Evolutionary conservation across 1,284 basidiomycete species (phyloP).

Genomic region (Apiotrichum laibachii): DNA sequence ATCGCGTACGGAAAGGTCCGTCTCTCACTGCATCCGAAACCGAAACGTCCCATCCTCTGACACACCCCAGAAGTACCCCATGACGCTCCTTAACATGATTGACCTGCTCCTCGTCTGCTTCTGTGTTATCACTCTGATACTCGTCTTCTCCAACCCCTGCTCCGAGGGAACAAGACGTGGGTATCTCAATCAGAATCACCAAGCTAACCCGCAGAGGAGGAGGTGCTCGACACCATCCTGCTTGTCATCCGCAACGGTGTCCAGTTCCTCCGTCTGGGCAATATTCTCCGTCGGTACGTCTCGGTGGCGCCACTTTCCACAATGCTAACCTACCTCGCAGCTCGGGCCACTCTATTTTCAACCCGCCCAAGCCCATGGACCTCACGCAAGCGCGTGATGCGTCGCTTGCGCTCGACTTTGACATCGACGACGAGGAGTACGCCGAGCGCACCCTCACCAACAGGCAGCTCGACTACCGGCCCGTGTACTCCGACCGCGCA

Average conservation of each 20-base stretch:
- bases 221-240: slow-evolving; percentile 82
- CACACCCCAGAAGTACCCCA: slow-evolving; percentile 81
- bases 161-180: slow-evolving; percentile 43
- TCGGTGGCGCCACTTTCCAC: background rate
- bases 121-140: slow-evolving; percentile 78
- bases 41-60: background rate
- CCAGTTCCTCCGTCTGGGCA: slow-evolving; percentile 82
- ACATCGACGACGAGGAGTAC: slow-evolving; percentile 61
- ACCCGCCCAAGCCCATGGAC: slow-evolving; percentile 86
- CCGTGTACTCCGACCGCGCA: slow-evolving; percentile 29
- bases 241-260: slow-evolving; percentile 85
- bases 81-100: slow-evolving; percentile 81
- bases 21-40: background rate
- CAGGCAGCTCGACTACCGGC: slow-evolving; percentile 23
- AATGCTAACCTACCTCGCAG: slow-evolving; percentile 51
- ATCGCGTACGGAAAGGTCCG: slow-evolving; percentile 80
- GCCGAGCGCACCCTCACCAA: slow-evolving; percentile 35
- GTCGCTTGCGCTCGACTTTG: slow-evolving; percentile 59
- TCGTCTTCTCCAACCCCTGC: slow-evolving; percentile 65
- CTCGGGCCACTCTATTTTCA: slow-evolving; percentile 90
- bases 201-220: slow-evolving; percentile 71
- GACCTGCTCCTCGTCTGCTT: slow-evolving; percentile 81
- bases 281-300: slow-evolving; percentile 78
- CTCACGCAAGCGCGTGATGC: slow-evolving; percentile 57
- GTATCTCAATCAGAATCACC: slow-evolving; percentile 8